A percentile compares a stretch with the other conserved stretches of the same genome.
phyloP scores from a whole-genome alignment of 208 protist genomes.

The Trypanosoma scelopori region DNA sequence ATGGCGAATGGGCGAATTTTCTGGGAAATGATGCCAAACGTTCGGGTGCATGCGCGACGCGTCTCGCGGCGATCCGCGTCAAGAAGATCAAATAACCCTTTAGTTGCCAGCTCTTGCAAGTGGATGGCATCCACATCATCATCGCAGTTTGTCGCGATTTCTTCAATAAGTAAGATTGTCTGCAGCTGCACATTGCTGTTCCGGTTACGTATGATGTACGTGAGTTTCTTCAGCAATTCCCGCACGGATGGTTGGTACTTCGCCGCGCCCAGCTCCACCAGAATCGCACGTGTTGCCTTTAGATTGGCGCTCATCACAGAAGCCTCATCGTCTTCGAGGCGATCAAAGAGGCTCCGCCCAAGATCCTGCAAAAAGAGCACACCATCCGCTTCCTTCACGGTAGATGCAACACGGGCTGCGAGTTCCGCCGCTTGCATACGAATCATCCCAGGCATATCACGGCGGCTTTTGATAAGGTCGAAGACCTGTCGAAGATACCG shows the following conservation, averaged over 20 bases:
- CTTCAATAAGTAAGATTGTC: conserved; percentile 97
- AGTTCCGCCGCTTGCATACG: conserved; percentile 98
- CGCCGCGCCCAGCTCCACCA: conserved; percentile 95
- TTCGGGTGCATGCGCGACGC: conserved; percentile 94
- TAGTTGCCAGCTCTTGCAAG: conserved; percentile 98
- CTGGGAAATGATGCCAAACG: conserved; percentile 99
- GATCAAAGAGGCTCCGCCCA: conserved; percentile 97
- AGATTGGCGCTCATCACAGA: conserved; percentile 96
- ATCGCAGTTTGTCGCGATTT: conserved; percentile 92
- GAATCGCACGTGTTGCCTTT: conserved; percentile 95
- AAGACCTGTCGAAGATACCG: conserved; percentile 96
- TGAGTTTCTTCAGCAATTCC: conserved; percentile 97
- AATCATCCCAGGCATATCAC: conserved; percentile 93
- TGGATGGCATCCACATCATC: conserved; percentile 82
- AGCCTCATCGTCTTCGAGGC: conserved; percentile 97
- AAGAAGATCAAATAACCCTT: conserved; percentile 99
- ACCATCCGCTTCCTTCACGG: conserved; percentile 95
- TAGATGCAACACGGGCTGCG: conserved; percentile 92
- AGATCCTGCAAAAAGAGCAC: conserved; percentile 94
- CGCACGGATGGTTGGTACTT: conserved; percentile 96
- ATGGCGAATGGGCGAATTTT: conserved; percentile 99
- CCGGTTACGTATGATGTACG: conserved; percentile 98
- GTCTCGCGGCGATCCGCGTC: conserved; percentile 98
- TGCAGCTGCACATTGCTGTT: conserved; percentile 98
- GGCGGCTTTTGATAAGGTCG: conserved; percentile 95